phyloP scores from a whole-genome alignment of 1,139 yeast genomes.

The Nakaseomyces uthaithaninus region DNA sequence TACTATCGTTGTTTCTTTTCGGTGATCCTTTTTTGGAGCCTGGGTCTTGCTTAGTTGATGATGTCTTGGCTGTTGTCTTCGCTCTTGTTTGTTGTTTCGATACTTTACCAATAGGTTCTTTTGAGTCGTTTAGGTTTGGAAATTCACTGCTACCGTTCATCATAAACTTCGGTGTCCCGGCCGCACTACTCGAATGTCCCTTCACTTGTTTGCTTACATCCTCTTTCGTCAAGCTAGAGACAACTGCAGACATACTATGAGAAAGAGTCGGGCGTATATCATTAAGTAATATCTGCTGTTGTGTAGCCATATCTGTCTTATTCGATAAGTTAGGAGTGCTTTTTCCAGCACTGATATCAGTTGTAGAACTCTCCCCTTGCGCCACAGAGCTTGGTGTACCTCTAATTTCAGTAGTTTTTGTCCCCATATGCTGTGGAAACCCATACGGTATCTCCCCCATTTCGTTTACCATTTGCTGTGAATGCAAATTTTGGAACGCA shows the following conservation, averaged over 20 bases:
- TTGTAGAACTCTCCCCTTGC: too few relatives aligned
- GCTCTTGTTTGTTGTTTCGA: neutral
- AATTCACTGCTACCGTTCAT: neutral
- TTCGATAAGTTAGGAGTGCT: too few relatives aligned
- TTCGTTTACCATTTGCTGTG: neutral
- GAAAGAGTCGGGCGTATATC: neutral
- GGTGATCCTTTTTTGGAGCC: neutral
- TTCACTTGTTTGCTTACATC: neutral
- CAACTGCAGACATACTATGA: neutral
- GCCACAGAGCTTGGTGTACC: too few relatives aligned
- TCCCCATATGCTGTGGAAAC: neutral
- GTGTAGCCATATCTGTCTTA: neutral
- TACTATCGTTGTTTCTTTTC: neutral
- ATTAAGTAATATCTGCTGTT: neutral
- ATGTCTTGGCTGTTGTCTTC: neutral
- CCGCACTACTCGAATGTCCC: neutral
- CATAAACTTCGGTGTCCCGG: neutral
- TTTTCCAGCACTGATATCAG: too few relatives aligned
- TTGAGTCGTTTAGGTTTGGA: neutral
- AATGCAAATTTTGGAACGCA: slow-evolving; percentile 1
- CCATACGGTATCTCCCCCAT: neutral
- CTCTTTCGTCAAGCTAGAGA: neutral
- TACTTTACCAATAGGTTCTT: neutral
- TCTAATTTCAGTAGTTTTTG: neutral
- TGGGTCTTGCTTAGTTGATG: neutral